Percentiles rank a stretch among this genome's conserved stretches.
Evolutionary conservation across 345 rosid genomes (phyloP).

Genomic region (Zanthoxylum bungeanum): DNA sequence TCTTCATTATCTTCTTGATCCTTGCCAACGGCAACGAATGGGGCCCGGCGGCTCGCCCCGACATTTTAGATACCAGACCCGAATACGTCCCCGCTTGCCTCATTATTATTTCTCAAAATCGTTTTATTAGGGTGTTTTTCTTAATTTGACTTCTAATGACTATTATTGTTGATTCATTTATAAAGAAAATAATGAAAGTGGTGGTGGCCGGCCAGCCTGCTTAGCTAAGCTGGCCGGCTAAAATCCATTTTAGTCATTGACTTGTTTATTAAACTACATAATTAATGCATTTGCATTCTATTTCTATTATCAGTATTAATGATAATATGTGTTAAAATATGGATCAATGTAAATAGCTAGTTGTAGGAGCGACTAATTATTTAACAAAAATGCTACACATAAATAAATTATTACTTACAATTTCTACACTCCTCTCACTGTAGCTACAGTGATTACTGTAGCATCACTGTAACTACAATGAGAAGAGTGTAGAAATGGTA

Average conservation of each 20-base stretch:
- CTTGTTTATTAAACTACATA: background rate
- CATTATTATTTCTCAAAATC: constrained; percentile 27
- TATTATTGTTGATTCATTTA: too few relatives aligned
- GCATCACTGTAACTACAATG: too few relatives aligned
- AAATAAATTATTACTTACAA: too few relatives aligned
- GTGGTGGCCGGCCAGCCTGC: constrained; percentile 29
- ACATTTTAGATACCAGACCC: constrained; percentile 29
- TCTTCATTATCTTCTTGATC: constrained; percentile 80
- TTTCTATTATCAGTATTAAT: background rate
- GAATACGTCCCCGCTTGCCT: constrained; percentile 60
- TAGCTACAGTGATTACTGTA: too few relatives aligned
- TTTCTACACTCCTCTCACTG: too few relatives aligned
- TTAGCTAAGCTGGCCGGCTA: constrained; percentile 28
- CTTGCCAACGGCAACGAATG: constrained; percentile 60
- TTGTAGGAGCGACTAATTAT: too few relatives aligned
- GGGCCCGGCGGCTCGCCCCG: constrained; percentile 38
- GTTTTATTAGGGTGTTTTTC: background rate
- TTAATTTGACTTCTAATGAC: too few relatives aligned
- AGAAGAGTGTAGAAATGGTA: too few relatives aligned
- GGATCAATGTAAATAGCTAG: too few relatives aligned
- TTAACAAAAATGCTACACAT: too few relatives aligned
- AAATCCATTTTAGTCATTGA: background rate
- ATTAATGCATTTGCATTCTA: background rate
- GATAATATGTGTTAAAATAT: too few relatives aligned
- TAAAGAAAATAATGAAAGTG: too few relatives aligned